Conservation (phyloP, 129 eudicot genomes). For the Lonicera japonica region DNA sequence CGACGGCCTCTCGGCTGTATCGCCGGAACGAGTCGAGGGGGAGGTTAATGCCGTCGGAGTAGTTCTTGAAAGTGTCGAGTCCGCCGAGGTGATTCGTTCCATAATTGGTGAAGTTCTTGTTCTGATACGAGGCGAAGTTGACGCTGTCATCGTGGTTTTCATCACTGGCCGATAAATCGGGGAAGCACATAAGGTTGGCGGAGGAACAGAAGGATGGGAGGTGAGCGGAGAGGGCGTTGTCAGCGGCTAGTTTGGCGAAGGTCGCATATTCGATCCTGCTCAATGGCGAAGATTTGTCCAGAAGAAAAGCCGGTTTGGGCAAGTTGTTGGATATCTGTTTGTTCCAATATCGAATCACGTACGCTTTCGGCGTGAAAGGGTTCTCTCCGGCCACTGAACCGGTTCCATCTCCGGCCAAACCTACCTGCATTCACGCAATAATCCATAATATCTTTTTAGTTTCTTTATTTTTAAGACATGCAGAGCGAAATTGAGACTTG, state of each 20-base stretch:
- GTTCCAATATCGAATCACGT: constrained; percentile 35
- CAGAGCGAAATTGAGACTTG: no score
- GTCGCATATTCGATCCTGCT: constrained; percentile 17
- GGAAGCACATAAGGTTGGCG: constrained; percentile 31
- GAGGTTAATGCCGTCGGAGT: constrained; percentile 5
- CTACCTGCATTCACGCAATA: constrained; percentile 5
- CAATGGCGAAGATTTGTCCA: constrained; percentile 33
- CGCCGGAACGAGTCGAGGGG: constrained; percentile 14
- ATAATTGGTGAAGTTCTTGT: constrained; percentile 27
- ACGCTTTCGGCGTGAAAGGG: constrained; percentile 31
- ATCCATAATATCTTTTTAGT: no score
- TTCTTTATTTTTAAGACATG: no score
- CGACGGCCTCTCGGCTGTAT: constrained; percentile 19
- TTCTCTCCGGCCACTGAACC: constrained; percentile 12
- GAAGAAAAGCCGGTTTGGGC: constrained; percentile 27
- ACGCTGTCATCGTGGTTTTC: constrained; percentile 1
- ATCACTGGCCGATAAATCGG: neutral
- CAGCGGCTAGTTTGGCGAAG: constrained; percentile 30
- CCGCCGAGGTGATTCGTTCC: constrained; percentile 6
- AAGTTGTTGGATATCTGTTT: constrained; percentile 24
- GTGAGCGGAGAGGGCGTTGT: constrained; percentile 46
- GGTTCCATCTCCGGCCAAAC: constrained; percentile 3
- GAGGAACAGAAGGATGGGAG: constrained; percentile 66
- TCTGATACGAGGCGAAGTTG: constrained; percentile 5
- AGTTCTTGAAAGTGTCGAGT: constrained; percentile 13